Conservation (phyloP, 805 yeast species). For the Torulaspora maleeae region DNA sequence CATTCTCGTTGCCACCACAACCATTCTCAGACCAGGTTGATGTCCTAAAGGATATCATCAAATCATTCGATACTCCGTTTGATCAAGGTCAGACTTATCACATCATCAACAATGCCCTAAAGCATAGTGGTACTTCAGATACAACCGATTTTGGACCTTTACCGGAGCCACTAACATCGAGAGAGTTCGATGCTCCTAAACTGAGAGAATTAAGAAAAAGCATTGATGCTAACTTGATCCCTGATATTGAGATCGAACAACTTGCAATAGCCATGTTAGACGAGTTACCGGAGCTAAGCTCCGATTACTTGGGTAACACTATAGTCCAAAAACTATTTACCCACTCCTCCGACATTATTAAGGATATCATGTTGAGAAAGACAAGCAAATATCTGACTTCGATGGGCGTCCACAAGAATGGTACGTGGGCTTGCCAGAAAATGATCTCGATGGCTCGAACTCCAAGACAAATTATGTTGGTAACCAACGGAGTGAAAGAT, state of each 20-base stretch:
- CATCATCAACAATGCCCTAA: conserved; percentile 42
- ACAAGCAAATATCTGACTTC: conserved; percentile 79
- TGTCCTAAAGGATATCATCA: conserved; percentile 20
- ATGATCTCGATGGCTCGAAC: conserved; percentile 72
- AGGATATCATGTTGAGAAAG: conserved; percentile 73
- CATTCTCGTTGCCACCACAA: conserved; percentile 36
- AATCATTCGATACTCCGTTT: conserved; percentile 22
- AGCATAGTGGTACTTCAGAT: conserved; percentile 44
- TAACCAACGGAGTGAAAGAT: conserved; percentile 67
- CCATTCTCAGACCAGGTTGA: conserved; percentile 16
- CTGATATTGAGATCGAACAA: conserved; percentile 69
- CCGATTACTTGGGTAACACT: conserved; percentile 93
- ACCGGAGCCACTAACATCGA: conserved; percentile 61
- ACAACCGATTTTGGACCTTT: conserved; percentile 60
- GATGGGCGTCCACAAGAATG: conserved; percentile 93
- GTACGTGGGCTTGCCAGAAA: conserved; percentile 99
- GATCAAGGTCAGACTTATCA: conserved; percentile 37
- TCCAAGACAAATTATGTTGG: conserved; percentile 57
- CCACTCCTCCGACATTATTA: conserved; percentile 60
- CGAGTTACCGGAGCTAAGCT: conserved; percentile 84
- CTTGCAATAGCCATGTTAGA: conserved; percentile 77
- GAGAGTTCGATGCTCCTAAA: conserved; percentile 83
- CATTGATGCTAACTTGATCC: conserved; percentile 50
- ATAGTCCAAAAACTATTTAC: conserved; percentile 89
- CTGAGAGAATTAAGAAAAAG: conserved; percentile 79